Conservation (phyloP, 169 alveolate species). For the Plasmodium adleri region DNA sequence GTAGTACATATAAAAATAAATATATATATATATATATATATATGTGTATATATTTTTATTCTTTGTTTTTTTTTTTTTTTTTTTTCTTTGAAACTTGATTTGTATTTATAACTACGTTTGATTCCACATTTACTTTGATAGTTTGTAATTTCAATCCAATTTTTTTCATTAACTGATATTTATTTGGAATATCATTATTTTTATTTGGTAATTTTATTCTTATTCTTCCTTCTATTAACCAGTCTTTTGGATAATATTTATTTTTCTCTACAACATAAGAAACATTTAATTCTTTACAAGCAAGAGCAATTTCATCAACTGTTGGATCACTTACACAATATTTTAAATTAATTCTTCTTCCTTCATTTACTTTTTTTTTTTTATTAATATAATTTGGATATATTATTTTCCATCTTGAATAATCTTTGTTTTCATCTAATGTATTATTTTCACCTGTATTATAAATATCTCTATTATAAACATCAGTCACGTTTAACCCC, state of each 20-base stretch:
- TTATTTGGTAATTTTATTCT: conserved; percentile 74
- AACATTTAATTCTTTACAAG: conserved; percentile 81
- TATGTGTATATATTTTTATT: too few species aligned
- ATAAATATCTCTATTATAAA: conserved; percentile 9
- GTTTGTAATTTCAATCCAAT: conserved; percentile 65
- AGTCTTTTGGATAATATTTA: conserved; percentile 83
- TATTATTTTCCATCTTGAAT: conserved; percentile 78
- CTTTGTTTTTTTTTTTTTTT: conserved; percentile 22
- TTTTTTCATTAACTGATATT: conserved; percentile 53
- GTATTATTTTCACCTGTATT: conserved; percentile 6
- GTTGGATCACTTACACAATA: conserved; percentile 83
- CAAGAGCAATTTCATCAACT: conserved; percentile 83
- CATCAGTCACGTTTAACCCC: background rate
- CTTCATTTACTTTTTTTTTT: conserved; percentile 81
- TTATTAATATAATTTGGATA: conserved; percentile 85
- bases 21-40: too few species aligned
- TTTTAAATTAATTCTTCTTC: conserved; percentile 79
- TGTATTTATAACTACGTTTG: conserved; percentile 6
- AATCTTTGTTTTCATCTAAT: conserved; percentile 21
- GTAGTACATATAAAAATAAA: too few species aligned
- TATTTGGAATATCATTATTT: conserved; percentile 14
- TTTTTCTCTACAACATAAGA: conserved; percentile 81
- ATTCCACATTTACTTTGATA: conserved; percentile 37
- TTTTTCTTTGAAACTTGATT: conserved; percentile 22
- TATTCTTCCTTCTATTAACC: conserved; percentile 83